These are phyloP conservation scores for Backusella sp. DNA, from an alignment of 192 early-diverging fungal genomes.

Conservation along the genomic window DNA sequence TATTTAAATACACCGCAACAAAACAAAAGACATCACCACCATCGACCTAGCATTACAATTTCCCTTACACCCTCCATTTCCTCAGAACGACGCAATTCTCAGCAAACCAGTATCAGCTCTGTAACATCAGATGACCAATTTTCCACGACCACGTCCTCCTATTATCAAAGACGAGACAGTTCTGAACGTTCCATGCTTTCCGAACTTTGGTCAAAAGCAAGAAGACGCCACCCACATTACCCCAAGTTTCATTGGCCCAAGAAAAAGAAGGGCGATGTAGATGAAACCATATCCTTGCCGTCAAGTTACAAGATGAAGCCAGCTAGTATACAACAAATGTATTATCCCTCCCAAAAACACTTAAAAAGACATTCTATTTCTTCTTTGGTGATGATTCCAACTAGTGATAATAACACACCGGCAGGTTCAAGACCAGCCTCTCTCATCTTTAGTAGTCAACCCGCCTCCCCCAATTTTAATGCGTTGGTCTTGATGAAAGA, in stretches of 20 bases:
- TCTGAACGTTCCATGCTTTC: not conserved
- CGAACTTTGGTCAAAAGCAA: constrained; percentile 16
- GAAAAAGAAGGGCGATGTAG: not conserved
- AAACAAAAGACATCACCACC: not conserved
- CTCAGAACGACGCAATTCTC: constrained; percentile 5
- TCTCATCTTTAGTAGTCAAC: not conserved
- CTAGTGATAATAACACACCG: not conserved
- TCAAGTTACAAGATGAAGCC: not conserved
- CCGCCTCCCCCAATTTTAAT: constrained; percentile 3
- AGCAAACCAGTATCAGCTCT: constrained; percentile 11
- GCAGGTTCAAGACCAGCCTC: constrained; percentile 5
- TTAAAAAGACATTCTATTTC: constrained; percentile 3
- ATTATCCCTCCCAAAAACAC: not conserved
- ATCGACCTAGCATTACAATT: constrained; percentile 13
- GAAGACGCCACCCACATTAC: constrained; percentile 9
- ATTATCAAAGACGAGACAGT: not conserved
- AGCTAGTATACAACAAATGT: not conserved
- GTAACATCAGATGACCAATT: constrained; percentile 21
- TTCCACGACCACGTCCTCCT: constrained; percentile 5
- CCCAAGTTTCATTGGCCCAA: constrained; percentile 16
- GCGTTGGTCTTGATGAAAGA: constrained; percentile 10
- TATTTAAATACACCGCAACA: not conserved
- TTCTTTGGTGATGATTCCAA: not conserved
- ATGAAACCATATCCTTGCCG: not conserved
- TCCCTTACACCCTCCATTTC: constrained; percentile 1